phyloP scores from a whole-genome alignment of 441 rosid genomes.

The Pelargonium exstipulatum region DNA sequence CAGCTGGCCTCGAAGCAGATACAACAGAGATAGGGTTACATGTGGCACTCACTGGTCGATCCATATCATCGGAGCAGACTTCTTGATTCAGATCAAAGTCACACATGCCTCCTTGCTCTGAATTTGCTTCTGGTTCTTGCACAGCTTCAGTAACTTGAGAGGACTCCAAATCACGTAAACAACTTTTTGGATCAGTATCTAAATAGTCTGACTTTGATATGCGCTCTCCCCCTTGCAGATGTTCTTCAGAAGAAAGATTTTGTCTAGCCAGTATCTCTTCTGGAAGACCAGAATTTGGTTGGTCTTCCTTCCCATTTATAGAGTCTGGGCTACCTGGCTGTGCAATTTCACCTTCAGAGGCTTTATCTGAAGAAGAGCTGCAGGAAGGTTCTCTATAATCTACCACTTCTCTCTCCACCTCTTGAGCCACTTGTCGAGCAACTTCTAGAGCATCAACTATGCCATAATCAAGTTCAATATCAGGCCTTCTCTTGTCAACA shows the following conservation, averaged over 20 bases:
- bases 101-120: constrained; percentile 48
- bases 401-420: constrained; percentile 79
- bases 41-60: constrained; percentile 35
- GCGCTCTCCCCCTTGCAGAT: constrained; percentile 30
- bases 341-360: constrained; percentile 37
- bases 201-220: constrained; percentile 32
- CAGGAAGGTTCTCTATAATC: constrained; percentile 56
- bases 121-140: constrained; percentile 46
- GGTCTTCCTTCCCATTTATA: constrained; percentile 29
- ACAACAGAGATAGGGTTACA: constrained; percentile 50
- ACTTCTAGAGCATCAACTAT: constrained; percentile 83
- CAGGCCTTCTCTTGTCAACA: constrained; percentile 41
- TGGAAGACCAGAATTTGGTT: constrained; percentile 24
- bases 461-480: constrained; percentile 60
- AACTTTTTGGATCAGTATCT: constrained; percentile 36
- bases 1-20: constrained; percentile 55
- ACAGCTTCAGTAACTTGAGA: constrained; percentile 50
- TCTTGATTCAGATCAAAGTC: constrained; percentile 85
- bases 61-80: constrained; percentile 69
- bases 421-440: constrained; percentile 89
- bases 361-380: constrained; percentile 54
- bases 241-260: constrained; percentile 37
- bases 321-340: constrained; percentile 50
- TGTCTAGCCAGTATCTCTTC: constrained; percentile 41
- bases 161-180: constrained; percentile 47